phyloP scores from a whole-genome alignment of 805 yeast species.

The Myxozyma lipomycoides region DNA sequence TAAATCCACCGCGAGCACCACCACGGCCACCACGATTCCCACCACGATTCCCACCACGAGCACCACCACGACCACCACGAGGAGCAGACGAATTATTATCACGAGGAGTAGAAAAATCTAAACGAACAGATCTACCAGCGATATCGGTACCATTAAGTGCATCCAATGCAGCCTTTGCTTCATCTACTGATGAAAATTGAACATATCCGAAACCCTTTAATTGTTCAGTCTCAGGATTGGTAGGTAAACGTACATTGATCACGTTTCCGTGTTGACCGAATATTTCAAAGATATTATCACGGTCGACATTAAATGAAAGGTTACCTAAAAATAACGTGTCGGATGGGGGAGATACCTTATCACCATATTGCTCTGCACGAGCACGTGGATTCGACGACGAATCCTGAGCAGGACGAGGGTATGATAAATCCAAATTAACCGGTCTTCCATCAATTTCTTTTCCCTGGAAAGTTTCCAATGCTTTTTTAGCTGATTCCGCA shows the following conservation, averaged over 20 bases:
- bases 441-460: constrained; percentile 96
- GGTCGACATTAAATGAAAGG: constrained; percentile 83
- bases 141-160: constrained; percentile 84
- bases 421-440: constrained; percentile 87
- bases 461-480: constrained; percentile 80
- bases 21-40: constrained; percentile 34
- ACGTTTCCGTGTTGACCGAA: constrained; percentile 80
- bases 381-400: constrained; percentile 53
- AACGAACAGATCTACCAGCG: constrained; percentile 89
- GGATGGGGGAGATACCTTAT: constrained; percentile 84
- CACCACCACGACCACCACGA: constrained; percentile 41
- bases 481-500: constrained; percentile 77
- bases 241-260: constrained; percentile 89
- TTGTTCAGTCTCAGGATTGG: constrained; percentile 97
- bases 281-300: constrained; percentile 67
- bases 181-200: constrained; percentile 80
- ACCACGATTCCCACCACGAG: constrained; percentile 36
- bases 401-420: constrained; percentile 64
- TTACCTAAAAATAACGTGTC: constrained; percentile 96
- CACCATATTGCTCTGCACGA: constrained; percentile 89
- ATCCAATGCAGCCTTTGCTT: constrained; percentile 83
- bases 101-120: constrained; percentile 92
- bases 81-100: constrained; percentile 46
- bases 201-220: constrained; percentile 99
- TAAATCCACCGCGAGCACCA: constrained; percentile 34